Percentiles rank a stretch among this genome's conserved stretches.
Evolutionary conservation across 108 stramenopile species (phyloP).

Genomic region (Fragilaria radians): DNA sequence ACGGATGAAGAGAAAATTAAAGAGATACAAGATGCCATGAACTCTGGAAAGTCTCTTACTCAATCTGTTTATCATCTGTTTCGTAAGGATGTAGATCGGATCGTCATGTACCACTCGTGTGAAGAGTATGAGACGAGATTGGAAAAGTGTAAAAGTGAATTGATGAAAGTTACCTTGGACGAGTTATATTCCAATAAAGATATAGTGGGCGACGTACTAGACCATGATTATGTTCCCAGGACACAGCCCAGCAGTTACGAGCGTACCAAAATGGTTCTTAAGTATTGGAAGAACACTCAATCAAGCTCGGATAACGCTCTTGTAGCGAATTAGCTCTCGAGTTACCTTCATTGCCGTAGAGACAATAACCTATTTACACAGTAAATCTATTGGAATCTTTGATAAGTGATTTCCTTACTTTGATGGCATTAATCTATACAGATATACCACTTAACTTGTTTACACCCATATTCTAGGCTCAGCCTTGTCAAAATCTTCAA

Average conservation of each 20-base stretch:
- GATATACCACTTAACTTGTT: no score
- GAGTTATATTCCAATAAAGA: constrained; percentile 34
- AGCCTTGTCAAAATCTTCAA: no score
- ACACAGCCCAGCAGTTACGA: not conserved
- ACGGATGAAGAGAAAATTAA: constrained; percentile 32
- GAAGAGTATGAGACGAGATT: constrained; percentile 41
- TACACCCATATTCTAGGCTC: no score
- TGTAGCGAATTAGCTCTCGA: no score
- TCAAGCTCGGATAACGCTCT: no score
- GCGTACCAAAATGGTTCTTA: not conserved
- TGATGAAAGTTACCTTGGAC: constrained; percentile 37
- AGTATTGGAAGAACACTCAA: no score
- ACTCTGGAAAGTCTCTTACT: constrained; percentile 22
- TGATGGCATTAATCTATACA: no score
- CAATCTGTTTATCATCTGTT: constrained; percentile 8
- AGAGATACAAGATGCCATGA: constrained; percentile 22
- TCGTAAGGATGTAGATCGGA: constrained; percentile 12
- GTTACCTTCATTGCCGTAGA: no score
- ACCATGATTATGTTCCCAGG: constrained; percentile 5
- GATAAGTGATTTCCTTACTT: no score
- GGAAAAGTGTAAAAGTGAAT: constrained; percentile 20
- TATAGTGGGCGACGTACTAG: constrained; percentile 16
- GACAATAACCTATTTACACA: no score
- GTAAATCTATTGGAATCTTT: no score
- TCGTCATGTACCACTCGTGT: constrained; percentile 47